Conservation (phyloP, 2,329 filamentous ascomycete species). For the Aureobasidium melanogenum region DNA sequence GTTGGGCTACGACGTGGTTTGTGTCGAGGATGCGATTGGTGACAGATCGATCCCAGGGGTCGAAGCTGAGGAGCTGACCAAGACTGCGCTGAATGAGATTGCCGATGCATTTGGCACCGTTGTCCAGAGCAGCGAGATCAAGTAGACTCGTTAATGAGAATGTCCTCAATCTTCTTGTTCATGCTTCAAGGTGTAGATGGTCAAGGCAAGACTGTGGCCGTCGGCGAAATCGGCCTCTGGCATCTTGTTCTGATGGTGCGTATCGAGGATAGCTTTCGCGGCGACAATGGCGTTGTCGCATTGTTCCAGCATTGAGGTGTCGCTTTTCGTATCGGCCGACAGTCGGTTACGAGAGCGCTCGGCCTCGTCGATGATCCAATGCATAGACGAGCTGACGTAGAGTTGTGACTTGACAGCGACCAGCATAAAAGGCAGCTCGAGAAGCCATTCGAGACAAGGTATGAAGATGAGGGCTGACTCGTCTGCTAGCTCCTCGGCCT, state of each 20-base stretch:
- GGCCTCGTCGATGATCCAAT: conserved; percentile 5
- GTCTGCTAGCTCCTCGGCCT: conserved; percentile 1
- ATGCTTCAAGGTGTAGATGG: conserved; percentile 7
- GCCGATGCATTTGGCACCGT: conserved; percentile 56
- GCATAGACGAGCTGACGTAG: conserved; percentile 11
- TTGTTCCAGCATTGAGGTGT: neutral
- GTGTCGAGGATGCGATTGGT: conserved; percentile 55
- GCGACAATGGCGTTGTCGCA: neutral
- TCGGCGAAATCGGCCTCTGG: conserved; percentile 9
- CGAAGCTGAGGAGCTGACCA: conserved; percentile 45
- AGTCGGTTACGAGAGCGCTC: neutral
- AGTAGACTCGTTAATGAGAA: conserved; percentile 19
- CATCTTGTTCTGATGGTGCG: neutral
- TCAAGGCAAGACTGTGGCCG: neutral
- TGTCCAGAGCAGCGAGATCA: conserved; percentile 42
- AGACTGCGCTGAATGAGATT: conserved; percentile 49
- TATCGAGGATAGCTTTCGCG: neutral
- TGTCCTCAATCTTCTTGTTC: conserved; percentile 1
- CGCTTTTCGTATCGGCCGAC: neutral
- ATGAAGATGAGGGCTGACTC: conserved; percentile 11
- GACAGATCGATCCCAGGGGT: conserved; percentile 59
- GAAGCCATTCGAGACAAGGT: conserved; percentile 10
- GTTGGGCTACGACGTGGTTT: conserved; percentile 53
- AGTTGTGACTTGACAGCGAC: conserved; percentile 2
- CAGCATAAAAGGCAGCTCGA: conserved; percentile 10